Evolutionary conservation across 139 green algal genomes (phyloP), one percentile per base, ranked within the genome.

Genomic region (Closterium sp.): DNA sequence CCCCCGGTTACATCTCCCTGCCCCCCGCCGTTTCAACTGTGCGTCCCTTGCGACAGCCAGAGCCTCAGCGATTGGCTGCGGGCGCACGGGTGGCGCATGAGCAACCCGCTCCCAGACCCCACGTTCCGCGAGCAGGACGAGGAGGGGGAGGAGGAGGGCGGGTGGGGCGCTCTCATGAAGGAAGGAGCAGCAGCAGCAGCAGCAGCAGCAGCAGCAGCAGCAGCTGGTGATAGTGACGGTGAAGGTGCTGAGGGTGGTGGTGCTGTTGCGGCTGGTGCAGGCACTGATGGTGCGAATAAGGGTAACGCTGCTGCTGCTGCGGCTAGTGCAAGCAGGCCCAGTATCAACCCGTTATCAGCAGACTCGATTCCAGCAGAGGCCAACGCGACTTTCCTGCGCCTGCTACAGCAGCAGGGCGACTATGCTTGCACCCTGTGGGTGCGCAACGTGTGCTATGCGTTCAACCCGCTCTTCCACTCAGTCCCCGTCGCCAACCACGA

Each of bases 371-470:
- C 62, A 79, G 62, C 62, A 22, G 62, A 79, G 17, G 62, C 62
- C 62, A 79, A 79, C 19, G 62, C 62, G 17, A 79, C 62, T 79
- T 79, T 79, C 62, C 17, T 79, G 62, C 62, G 62, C 19, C 38
- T 93, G 87, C 19, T 70, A 9, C 90, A 93, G 86, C 90, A 91
- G 31, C 22, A 38, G 87, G 90, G 70, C 29, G 90, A 93, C 32
- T 93, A 91, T 31, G 90, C 87, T 2, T 93, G 90, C 32, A 19
- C 70, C 31, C 28, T 93, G 90, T 42, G 91, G 85, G 21, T 93
- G 85, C 90, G 92, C 31, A 85, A 93, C 87, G 90, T 93, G 42
- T 93, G 90, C 86, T 93, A 93, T 31, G 29, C 90, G 31, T 91
- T 85, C 86, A 91, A 93, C 70, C 90, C 30, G 4, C 22, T 79